Evolutionary conservation across 306 rosid species (phyloP).

Genomic region (Gastrolobium villosum): DNA sequence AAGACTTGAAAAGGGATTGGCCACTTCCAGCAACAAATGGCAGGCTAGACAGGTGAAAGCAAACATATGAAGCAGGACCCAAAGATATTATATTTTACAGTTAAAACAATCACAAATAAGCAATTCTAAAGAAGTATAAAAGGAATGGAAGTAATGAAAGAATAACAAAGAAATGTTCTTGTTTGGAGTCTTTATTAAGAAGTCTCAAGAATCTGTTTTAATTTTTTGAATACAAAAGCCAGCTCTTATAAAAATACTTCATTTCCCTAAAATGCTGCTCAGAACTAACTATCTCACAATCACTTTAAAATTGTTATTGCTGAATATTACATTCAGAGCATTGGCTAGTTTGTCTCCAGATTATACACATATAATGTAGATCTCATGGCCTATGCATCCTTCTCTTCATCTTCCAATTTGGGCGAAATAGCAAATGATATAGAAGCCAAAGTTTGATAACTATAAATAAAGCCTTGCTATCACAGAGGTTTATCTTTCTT

Average conservation of each 20-base stretch:
- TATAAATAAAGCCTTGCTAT: background rate
- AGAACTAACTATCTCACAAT: background rate
- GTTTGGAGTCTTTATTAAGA: background rate
- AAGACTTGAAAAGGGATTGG: background rate
- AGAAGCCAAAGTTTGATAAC: conserved; percentile 5
- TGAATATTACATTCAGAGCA: conserved; percentile 6
- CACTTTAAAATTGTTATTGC: background rate
- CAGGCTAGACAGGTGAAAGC: conserved; percentile 28
- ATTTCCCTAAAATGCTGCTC: background rate
- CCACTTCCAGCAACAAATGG: conserved; percentile 26
- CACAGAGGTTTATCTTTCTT: background rate
- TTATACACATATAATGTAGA: conserved; percentile 12
- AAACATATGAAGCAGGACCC: background rate
- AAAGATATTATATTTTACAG: conserved; percentile 7
- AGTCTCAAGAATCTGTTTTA: background rate
- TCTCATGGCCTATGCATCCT: background rate
- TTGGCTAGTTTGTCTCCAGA: background rate
- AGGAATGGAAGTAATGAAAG: background rate
- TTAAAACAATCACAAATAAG: background rate
- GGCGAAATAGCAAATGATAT: background rate
- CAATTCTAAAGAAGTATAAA: conserved; percentile 14
- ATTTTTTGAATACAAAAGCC: background rate
- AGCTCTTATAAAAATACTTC: background rate
- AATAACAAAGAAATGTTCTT: conserved; percentile 1
- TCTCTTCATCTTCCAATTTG: background rate